Evolutionary conservation across 768 basidiomycete species (phyloP).

Genomic region (Pisolithus tinctorius): DNA sequence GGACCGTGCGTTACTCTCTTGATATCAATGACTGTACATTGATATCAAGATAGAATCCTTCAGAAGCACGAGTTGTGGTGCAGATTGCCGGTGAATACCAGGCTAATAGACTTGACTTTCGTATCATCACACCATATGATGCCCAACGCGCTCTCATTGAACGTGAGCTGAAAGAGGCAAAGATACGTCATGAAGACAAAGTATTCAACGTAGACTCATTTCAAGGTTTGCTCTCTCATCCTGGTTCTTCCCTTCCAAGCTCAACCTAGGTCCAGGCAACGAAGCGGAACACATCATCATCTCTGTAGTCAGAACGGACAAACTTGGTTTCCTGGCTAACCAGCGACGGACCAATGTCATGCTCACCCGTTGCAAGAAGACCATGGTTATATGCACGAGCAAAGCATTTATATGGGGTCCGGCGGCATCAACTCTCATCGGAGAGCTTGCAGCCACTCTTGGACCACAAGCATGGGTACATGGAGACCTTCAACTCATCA

Average conservation of each 20-base stretch:
- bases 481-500: too few relatives aligned
- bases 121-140: conserved; percentile 15
- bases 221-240: conserved; percentile 47
- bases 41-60: conserved; percentile 41
- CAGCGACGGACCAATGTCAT: too few relatives aligned
- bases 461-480: too few relatives aligned
- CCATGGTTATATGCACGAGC: too few relatives aligned
- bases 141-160: conserved; percentile 60
- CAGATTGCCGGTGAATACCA: conserved; percentile 49
- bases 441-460: too few relatives aligned
- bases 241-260: not conserved
- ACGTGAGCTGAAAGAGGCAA: conserved; percentile 37
- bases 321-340: too few relatives aligned
- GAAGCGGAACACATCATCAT: too few relatives aligned
- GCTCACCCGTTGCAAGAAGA: too few relatives aligned
- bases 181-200: conserved; percentile 53
- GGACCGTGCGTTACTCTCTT: conserved; percentile 21
- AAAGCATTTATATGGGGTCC: not conserved
- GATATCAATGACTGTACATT: not conserved
- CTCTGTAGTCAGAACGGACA: too few relatives aligned
- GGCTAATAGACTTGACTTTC: conserved; percentile 13
- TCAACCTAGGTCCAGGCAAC: conserved; percentile 48
- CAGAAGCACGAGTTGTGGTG: conserved; percentile 47
- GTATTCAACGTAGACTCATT: conserved; percentile 76
- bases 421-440: not conserved